Evolutionary conservation across 2,329 filamentous ascomycete genomes (phyloP).

Genomic region (Colletotrichum sp.): DNA sequence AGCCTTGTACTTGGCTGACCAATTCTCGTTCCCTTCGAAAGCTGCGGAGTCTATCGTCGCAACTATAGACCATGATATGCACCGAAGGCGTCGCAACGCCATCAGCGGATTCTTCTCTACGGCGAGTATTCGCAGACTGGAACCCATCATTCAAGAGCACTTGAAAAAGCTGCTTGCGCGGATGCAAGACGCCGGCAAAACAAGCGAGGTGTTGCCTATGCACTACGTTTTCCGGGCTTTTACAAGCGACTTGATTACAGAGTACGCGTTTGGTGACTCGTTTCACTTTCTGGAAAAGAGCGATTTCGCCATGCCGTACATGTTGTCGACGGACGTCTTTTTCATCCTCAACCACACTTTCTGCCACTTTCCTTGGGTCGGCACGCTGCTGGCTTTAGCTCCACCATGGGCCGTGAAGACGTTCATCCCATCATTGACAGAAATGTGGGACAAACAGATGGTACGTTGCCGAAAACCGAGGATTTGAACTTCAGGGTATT

Average conservation of each 20-base stretch:
- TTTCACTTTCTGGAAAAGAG: neutral
- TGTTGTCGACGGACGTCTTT: neutral
- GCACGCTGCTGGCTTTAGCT: neutral
- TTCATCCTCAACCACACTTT: neutral
- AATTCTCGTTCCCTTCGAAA: constrained; percentile 33
- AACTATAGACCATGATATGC: neutral
- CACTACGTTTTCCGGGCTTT: neutral
- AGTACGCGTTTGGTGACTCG: neutral
- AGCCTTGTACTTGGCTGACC: neutral
- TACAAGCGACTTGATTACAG: neutral
- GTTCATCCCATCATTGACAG: neutral
- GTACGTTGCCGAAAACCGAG: neutral
- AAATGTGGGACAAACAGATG: neutral
- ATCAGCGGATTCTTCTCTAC: constrained; percentile 41
- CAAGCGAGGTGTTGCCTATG: neutral
- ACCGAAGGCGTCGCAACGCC: constrained; percentile 46
- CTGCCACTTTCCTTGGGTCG: neutral
- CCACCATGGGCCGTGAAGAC: neutral
- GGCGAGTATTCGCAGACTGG: neutral
- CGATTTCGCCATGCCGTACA: neutral
- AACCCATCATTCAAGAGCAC: neutral
- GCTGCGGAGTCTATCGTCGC: constrained; percentile 27
- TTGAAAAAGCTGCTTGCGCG: neutral
- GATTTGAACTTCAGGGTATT: neutral
- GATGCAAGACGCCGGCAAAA: neutral